Base-by-base conservation (phyloP, 495 filamentous ascomycete species). In the Hypomontagnella submonticulosa region DNA sequence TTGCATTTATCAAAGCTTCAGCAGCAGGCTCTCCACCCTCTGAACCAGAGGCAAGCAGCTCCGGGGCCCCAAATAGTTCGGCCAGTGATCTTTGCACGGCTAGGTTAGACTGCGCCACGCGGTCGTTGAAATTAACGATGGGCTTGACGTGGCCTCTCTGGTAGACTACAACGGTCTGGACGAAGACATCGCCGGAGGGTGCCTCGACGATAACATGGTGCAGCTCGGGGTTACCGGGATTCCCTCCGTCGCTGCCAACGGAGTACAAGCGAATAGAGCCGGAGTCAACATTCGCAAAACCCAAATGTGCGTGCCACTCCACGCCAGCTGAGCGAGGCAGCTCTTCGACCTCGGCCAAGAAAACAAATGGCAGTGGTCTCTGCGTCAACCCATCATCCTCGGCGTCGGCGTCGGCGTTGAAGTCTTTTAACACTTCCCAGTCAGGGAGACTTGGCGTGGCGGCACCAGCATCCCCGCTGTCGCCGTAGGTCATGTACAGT, bases 261-360 rank as follows among this genome's bases (percentile, higher is more conserved):
- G 58, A 42, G 42, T 46, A 47, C 16, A 69, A 19, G 11, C 51
- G 46, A 16, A 74, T 42, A 41, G 63, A 67, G 9, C 69, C 66
- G 9, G 57, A 15, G 11, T 15, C 42, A 3, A 75, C 20, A 23
- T 63, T 63, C 16, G 74, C 65, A 11, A 76, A 57, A 8, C 74
- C 74, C 13, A 72, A 19, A 36, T 76, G 74, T 4, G 74, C 84
- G 66, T 88, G 85, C 92, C 92, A 94, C 76, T 96, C 92, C 36
- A 96, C 84, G 52, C 80, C 79, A 61, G 84, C 87, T 11, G 76
- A 81, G 30, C 89, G 82, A 1, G 92, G 92, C 34, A 96, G 76
- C 60, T 85, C 83, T 38, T 87, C 82, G 10, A 94, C 90, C 56
- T 94, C 85, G 2, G 87, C 88, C 0, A 87, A 85, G 68, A 93